Conservation (phyloP, 2,329 filamentous ascomycete genomes). For the Fusarium sp. region DNA sequence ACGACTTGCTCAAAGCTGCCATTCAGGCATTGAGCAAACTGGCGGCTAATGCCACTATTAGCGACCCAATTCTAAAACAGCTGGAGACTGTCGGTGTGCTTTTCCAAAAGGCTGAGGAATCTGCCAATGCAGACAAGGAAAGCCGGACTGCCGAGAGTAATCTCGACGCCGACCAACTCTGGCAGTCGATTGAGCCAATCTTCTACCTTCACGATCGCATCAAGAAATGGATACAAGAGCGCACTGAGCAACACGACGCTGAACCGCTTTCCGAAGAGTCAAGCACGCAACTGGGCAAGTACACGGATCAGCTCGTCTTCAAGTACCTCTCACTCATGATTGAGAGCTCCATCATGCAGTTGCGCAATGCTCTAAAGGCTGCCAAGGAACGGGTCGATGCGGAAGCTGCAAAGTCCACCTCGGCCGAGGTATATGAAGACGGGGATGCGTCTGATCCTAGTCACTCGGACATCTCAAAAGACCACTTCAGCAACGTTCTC, state of each 20-base stretch:
- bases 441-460: conserved; percentile 83
- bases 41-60: conserved; percentile 34
- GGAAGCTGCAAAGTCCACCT: conserved; percentile 63
- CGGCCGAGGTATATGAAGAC: conserved; percentile 72
- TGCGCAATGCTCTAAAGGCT: conserved; percentile 76
- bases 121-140: conserved; percentile 21
- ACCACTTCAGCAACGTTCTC: conserved; percentile 80
- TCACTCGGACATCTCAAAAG: conserved; percentile 82
- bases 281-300: conserved; percentile 62
- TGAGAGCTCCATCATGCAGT: conserved; percentile 84
- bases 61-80: conserved; percentile 41
- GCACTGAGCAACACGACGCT: conserved; percentile 60
- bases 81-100: conserved; percentile 42
- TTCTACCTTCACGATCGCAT: conserved; percentile 67
- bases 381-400: conserved; percentile 46
- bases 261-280: conserved; percentile 30
- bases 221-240: conserved; percentile 71
- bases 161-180: conserved; percentile 63
- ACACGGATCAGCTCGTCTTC: conserved; percentile 90
- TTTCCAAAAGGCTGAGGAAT: conserved; percentile 42
- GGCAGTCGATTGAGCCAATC: conserved; percentile 85
- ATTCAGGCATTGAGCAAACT: conserved; percentile 42
- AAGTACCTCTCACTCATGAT: conserved; percentile 89
- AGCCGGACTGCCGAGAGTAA: conserved; percentile 14
- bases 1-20: conserved; percentile 41